Percentiles rank a stretch among this genome's conserved stretches.
These are phyloP conservation scores for Phylloporus gajari DNA, from an alignment of 1,284 basidiomycete genomes.

Conservation along the genomic window DNA sequence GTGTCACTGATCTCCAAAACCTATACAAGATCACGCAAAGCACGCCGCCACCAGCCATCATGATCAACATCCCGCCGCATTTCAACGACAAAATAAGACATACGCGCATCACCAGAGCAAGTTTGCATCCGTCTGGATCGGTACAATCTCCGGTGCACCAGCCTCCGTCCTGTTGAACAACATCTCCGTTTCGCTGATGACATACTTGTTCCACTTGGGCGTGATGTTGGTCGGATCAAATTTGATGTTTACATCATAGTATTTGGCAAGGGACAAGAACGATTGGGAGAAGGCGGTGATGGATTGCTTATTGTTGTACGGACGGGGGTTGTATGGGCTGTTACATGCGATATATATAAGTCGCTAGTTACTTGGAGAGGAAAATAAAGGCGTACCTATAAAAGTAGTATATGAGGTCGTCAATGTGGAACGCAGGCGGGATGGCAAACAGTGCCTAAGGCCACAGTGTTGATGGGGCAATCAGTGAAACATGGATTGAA, in stretches of 20 bases:
- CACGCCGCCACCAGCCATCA: background rate
- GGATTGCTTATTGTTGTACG: slow-evolving; percentile 34
- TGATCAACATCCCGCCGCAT: background rate
- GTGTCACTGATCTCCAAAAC: background rate
- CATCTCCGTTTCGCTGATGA: slow-evolving; percentile 35
- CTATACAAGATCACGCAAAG: background rate
- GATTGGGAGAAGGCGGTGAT: slow-evolving; percentile 37
- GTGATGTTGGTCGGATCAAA: slow-evolving; percentile 35
- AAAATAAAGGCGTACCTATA: background rate
- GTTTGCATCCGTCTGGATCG: slow-evolving; percentile 26
- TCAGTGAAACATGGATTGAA: background rate
- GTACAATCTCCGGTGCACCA: slow-evolving; percentile 21
- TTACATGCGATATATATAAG: background rate
- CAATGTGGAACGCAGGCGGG: background rate
- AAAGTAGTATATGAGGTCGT: background rate
- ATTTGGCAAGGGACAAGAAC: slow-evolving; percentile 35
- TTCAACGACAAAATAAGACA: slow-evolving; percentile 11
- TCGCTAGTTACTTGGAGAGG: background rate
- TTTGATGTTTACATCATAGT: slow-evolving; percentile 33
- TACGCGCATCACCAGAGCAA: slow-evolving; percentile 38
- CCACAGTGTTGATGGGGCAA: background rate
- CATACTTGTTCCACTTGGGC: slow-evolving; percentile 34
- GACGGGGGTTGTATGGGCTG: slow-evolving; percentile 14
- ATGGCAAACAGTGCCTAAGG: background rate
- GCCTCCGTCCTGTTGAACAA: slow-evolving; percentile 38